Conservation (phyloP, 192 early-diverging fungal genomes). For the Entomortierella beljakovae region DNA sequence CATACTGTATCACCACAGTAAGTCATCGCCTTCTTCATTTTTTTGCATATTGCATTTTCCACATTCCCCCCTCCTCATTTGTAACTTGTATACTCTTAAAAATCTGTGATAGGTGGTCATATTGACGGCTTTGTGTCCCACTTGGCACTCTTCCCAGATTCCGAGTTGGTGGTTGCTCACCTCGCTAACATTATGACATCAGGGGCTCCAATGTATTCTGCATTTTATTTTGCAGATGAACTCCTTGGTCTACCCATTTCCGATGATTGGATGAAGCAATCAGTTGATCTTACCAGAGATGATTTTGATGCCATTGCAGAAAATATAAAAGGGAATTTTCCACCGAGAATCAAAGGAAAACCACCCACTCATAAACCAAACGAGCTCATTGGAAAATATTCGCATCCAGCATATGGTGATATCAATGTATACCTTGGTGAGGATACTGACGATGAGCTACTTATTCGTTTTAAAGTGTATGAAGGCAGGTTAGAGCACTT, state of each 20-base stretch:
- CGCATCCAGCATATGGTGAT: constrained; percentile 15
- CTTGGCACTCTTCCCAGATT: constrained; percentile 28
- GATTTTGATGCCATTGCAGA: not conserved
- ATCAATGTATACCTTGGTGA: not conserved
- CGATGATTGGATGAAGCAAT: constrained; percentile 13
- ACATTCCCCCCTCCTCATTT: not conserved
- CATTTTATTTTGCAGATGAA: constrained; percentile 18
- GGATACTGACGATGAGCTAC: not conserved
- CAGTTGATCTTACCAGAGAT: not conserved
- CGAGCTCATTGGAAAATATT: constrained; percentile 15
- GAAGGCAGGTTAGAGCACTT: constrained; percentile 24
- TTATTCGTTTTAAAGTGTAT: not conserved
- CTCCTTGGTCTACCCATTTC: constrained; percentile 22
- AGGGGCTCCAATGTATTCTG: not conserved
- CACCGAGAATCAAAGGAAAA: constrained; percentile 16
- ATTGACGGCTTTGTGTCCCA: constrained; percentile 18
- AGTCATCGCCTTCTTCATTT: not conserved
- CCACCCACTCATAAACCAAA: constrained; percentile 6
- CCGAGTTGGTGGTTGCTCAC: constrained; percentile 22
- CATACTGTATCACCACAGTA: not conserved
- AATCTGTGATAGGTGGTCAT: constrained; percentile 11
- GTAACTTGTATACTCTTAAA: not conserved
- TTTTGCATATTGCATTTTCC: not conserved
- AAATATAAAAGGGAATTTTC: constrained; percentile 2
- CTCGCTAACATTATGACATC: constrained; percentile 16